Percentiles rank a stretch among this genome's conserved stretches.
Conservation (phyloP, 495 filamentous ascomycete genomes). For the Letharia columbiana region DNA sequence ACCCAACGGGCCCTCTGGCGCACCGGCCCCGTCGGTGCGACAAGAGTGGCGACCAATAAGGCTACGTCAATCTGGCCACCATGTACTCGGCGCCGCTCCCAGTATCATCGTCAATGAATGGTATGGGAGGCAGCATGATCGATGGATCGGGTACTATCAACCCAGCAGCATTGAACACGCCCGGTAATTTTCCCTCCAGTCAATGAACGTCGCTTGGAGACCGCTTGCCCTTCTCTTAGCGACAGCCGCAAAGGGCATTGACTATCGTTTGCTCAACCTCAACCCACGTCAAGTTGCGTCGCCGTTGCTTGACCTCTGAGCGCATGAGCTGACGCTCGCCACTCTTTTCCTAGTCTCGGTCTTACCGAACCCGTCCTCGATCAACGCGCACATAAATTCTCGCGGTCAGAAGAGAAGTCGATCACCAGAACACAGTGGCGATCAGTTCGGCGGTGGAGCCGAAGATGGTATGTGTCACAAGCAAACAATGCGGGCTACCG, state of each 20-base stretch:
- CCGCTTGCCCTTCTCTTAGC: slow-evolving; percentile 13
- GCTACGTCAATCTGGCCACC: slow-evolving; percentile 27
- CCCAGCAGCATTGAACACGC: slow-evolving; percentile 60
- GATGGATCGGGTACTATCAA: slow-evolving; percentile 76
- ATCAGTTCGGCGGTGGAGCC: slow-evolving; percentile 53
- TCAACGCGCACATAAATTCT: slow-evolving; percentile 46
- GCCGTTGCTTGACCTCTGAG: slow-evolving; percentile 1
- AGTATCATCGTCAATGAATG: slow-evolving; percentile 47
- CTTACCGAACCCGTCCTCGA: slow-evolving; percentile 37
- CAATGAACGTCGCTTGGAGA: slow-evolving; percentile 18
- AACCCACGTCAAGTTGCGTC: not conserved
- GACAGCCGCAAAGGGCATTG: slow-evolving; percentile 16
- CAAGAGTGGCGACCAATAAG: slow-evolving; percentile 9
- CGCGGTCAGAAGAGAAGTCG: slow-evolving; percentile 90
- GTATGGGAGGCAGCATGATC: slow-evolving; percentile 52
- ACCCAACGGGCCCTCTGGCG: slow-evolving; percentile 21
- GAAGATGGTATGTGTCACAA: slow-evolving; percentile 70
- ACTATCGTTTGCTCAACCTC: not conserved
- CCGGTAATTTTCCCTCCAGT: slow-evolving; percentile 39
- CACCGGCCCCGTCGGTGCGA: slow-evolving; percentile 20
- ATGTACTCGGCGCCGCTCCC: slow-evolving; percentile 51
- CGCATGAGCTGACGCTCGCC: slow-evolving; percentile 15
- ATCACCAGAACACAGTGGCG: slow-evolving; percentile 66
- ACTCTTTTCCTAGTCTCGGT: slow-evolving; percentile 36
- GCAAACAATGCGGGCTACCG: slow-evolving; percentile 20